Base-by-base conservation (phyloP, 768 basidiomycete species). In the Leccinum variicolor region DNA sequence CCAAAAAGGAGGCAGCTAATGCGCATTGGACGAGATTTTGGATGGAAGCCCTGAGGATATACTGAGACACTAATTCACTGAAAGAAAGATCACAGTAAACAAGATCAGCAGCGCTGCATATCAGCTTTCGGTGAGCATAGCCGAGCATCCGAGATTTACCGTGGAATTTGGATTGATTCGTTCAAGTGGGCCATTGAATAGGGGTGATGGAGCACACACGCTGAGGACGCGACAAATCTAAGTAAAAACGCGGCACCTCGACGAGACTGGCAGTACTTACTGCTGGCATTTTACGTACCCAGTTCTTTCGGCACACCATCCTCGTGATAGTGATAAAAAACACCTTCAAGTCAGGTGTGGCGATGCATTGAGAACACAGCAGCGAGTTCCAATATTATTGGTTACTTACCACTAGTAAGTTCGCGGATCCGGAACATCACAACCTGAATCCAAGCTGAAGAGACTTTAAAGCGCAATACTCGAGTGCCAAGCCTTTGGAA, bases 11-110 rank as follows among this genome's bases (percentile, higher is more conserved):
- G 78, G 54, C 25, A 77, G 55, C 1, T 64, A 62, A 36, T 67
- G 65, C 7, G 77, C 36, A 75, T 66, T 3, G 70, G 68, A 45
- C 61, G 65, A 53, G 72, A 77, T 8, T 55, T 55, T 15, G 58
- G 28, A 8, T 62, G 49, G 2, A 64, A 9, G 63, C 64, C 31
- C 64, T 62, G 63, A 77, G 36, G 15, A n/a, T 2, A 17, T 17
- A 36, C 36, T 17, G 15, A 3, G 36, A 8, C 36, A 39, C 34
- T 36, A 8, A 36, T 15, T 36, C 15, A 39, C 17, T 17, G 8
- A 39, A 9, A 17, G 36, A 55, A 43, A 68, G 55, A 36, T 61
- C 51, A 3, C 63, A 58, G 33, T 71, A 73, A 14, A 69, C 61
- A 6, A 73, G 50, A 50, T 67, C 62, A 21, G 71, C 73, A 70